These are phyloP conservation scores for Xylariomycetidae sp. DNA, from an alignment of 2,329 filamentous ascomycete genomes.

Conservation along the genomic window DNA sequence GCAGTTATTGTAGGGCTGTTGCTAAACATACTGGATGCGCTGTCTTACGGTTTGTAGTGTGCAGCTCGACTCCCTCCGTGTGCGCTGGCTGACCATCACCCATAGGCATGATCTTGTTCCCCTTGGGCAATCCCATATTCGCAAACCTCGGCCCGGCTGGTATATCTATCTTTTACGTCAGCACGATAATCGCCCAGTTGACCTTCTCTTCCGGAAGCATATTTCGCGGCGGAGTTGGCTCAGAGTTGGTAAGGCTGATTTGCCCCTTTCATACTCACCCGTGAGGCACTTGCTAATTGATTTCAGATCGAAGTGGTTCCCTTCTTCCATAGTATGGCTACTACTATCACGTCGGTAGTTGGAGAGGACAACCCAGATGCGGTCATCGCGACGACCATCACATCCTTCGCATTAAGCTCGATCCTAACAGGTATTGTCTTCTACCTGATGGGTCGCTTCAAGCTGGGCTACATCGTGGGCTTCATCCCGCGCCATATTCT, in stretches of 20 bases:
- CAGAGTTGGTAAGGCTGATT: slow-evolving; percentile 67
- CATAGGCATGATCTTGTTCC: slow-evolving; percentile 86
- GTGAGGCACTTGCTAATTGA: slow-evolving; percentile 10
- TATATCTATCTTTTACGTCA: slow-evolving; percentile 98
- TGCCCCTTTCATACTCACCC: slow-evolving; percentile 9
- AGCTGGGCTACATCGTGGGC: slow-evolving; percentile 85
- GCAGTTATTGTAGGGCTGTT: slow-evolving; percentile 84
- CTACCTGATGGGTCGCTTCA: slow-evolving; percentile 82
- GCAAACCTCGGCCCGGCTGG: slow-evolving; percentile 82
- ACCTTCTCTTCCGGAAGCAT: slow-evolving; percentile 83
- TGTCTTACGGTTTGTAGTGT: slow-evolving; percentile 71
- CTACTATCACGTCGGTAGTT: slow-evolving; percentile 74
- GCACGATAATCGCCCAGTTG: slow-evolving; percentile 89
- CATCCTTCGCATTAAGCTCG: slow-evolving; percentile 84
- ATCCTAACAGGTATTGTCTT: slow-evolving; percentile 89
- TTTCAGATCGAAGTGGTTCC: slow-evolving; percentile 87
- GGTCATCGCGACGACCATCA: slow-evolving; percentile 90
- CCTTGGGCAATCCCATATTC: slow-evolving; percentile 82
- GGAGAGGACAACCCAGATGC: slow-evolving; percentile 77
- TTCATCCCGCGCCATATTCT: slow-evolving; percentile 97
- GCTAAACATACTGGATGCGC: slow-evolving; percentile 87
- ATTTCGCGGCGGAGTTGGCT: slow-evolving; percentile 88
- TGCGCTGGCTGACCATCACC: background rate
- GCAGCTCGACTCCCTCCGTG: background rate
- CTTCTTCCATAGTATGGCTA: slow-evolving; percentile 98